A percentile compares a stretch with the other conserved stretches of the same genome.
phyloP scores from a whole-genome alignment of 2,329 filamentous ascomycete genomes.

The Alternaria solani region DNA sequence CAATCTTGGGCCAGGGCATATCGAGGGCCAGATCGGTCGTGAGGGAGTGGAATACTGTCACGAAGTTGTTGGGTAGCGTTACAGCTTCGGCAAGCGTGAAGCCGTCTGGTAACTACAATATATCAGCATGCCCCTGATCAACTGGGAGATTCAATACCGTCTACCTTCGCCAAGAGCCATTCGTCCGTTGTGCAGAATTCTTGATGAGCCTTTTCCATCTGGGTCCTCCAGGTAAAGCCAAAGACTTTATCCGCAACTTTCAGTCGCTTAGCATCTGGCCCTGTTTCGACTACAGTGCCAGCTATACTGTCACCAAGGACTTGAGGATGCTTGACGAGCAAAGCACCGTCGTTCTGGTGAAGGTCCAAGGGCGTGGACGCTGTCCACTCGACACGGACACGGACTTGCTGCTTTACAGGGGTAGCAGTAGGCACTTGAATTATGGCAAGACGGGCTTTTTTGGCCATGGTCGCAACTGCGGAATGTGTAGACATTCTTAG shows the following conservation, averaged over 20 bases:
- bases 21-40: constrained; percentile 54
- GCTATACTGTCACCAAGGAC: constrained; percentile 62
- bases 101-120: constrained; percentile 50
- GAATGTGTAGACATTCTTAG: constrained; percentile 45
- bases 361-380: constrained; percentile 69
- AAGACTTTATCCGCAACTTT: constrained; percentile 64
- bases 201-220: constrained; percentile 56
- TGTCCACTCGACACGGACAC: constrained; percentile 65
- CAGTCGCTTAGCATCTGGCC: constrained; percentile 56
- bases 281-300: constrained; percentile 63
- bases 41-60: constrained; percentile 65
- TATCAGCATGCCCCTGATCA: constrained; percentile 9
- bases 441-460: constrained; percentile 48
- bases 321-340: constrained; percentile 61
- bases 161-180: constrained; percentile 52
- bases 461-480: constrained; percentile 53
- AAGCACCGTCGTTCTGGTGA: constrained; percentile 67
- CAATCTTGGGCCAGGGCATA: constrained; percentile 65
- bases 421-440: constrained; percentile 47
- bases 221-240: constrained; percentile 60
- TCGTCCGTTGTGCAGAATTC: constrained; percentile 61
- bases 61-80: constrained; percentile 64
- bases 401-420: constrained; percentile 57
- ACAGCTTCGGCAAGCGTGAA: constrained; percentile 58
- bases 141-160: not conserved